Evolutionary conservation across 2,329 filamentous ascomycete genomes (phyloP).

Genomic region (Apiospora sp.): DNA sequence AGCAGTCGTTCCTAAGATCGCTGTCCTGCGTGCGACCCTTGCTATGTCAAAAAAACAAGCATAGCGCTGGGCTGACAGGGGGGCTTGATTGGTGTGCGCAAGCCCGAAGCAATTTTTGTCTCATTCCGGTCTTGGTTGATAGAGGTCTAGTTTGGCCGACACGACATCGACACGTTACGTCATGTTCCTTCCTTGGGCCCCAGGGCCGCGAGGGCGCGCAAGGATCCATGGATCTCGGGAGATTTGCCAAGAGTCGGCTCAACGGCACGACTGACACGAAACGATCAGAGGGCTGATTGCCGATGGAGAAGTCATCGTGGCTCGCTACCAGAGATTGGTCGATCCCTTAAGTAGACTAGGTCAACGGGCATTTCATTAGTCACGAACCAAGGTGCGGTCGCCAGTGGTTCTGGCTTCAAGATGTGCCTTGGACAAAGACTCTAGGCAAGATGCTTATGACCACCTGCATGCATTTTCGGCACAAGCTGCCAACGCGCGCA

Average conservation of each 20-base stretch:
- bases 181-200: conserved; percentile 4
- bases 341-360: neutral
- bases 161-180: conserved; percentile 12
- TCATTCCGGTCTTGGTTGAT: conserved; percentile 4
- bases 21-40: neutral
- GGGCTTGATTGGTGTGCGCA: neutral
- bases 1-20: too few relatives aligned
- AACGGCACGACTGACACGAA: neutral
- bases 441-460: too few relatives aligned
- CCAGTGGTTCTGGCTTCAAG: neutral
- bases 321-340: neutral
- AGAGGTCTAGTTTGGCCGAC: neutral
- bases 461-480: too few relatives aligned
- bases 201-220: neutral
- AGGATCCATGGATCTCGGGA: neutral
- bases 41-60: conserved; percentile 8
- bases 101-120: conserved; percentile 13
- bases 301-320: conserved; percentile 8
- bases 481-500: too few relatives aligned
- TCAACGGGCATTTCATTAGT: conserved; percentile 6
- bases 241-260: conserved; percentile 22
- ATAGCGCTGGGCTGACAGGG: neutral
- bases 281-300: neutral
- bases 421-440: too few relatives aligned
- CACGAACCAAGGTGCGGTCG: conserved; percentile 8